Evolutionary conservation across 345 rosid genomes (phyloP).

Genomic region (Euphorbia pulcherrima): DNA sequence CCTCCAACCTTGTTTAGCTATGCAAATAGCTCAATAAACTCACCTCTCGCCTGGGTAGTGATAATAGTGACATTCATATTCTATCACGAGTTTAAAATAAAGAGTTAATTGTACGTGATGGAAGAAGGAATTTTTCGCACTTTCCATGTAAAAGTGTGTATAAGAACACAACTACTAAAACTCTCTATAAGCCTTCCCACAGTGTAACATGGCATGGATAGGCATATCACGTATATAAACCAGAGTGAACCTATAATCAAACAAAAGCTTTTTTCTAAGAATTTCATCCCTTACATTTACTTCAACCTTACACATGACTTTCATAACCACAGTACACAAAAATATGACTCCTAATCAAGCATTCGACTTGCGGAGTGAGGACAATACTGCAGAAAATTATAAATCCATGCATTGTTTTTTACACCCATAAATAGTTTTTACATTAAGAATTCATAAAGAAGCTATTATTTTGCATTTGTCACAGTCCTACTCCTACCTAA

Average conservation of each 20-base stretch:
- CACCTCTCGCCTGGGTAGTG: background rate
- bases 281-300: background rate
- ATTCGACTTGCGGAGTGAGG: background rate
- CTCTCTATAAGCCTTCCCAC: background rate
- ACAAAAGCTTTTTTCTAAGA: background rate
- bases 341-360: background rate
- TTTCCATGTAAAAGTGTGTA: background rate
- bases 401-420: background rate
- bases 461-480: background rate
- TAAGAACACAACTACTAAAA: background rate
- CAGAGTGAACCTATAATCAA: background rate
- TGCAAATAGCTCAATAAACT: background rate
- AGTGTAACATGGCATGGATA: background rate
- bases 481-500: too few relatives aligned
- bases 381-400: background rate
- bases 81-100: background rate
- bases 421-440: background rate
- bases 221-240: too few relatives aligned
- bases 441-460: background rate
- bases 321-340: background rate
- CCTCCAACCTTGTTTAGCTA: background rate
- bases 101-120: background rate
- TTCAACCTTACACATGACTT: background rate
- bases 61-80: background rate
- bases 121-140: background rate